Evolutionary conservation across 495 filamentous ascomycete species (phyloP).

Genomic region (Penicillium argentinense): DNA sequence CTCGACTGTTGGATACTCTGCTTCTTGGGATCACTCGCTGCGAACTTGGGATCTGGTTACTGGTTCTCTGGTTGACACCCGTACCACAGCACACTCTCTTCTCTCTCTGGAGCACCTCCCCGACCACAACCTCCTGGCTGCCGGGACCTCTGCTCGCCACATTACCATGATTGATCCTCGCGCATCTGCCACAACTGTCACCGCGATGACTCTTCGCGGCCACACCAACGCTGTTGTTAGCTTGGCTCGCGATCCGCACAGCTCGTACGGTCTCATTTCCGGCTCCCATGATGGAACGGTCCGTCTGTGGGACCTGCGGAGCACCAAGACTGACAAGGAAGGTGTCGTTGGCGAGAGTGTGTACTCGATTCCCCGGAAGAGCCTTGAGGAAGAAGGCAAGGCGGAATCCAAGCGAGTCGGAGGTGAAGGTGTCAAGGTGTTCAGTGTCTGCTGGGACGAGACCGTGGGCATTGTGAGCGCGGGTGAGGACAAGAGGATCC

Average conservation of each 20-base stretch:
- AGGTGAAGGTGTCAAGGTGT: constrained; percentile 86
- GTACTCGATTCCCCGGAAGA: constrained; percentile 76
- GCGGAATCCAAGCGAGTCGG: constrained; percentile 52
- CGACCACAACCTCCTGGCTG: constrained; percentile 70
- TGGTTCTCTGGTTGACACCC: constrained; percentile 65
- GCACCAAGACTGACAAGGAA: constrained; percentile 63
- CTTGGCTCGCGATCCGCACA: constrained; percentile 68
- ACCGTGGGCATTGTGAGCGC: constrained; percentile 85
- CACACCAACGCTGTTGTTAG: constrained; percentile 81
- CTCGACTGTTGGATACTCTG: constrained; percentile 83
- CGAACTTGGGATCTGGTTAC: constrained; percentile 91
- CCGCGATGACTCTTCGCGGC: constrained; percentile 83
- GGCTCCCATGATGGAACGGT: constrained; percentile 88
- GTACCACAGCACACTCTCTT: constrained; percentile 78
- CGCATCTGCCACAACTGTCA: constrained; percentile 65
- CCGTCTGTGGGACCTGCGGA: constrained; percentile 88
- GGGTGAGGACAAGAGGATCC: constrained; percentile 89
- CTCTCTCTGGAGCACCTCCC: constrained; percentile 70
- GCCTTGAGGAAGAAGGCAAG: constrained; percentile 51
- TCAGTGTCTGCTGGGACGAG: constrained; percentile 84
- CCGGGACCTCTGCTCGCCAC: constrained; percentile 81
- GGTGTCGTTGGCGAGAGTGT: constrained; percentile 74
- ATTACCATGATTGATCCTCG: constrained; percentile 90
- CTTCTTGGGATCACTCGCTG: constrained; percentile 84
- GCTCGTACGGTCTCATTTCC: constrained; percentile 76